Percentiles rank a stretch among this genome's conserved stretches.
Conservation (phyloP, 768 basidiomycete genomes). For the Cyclocybe cylindracea region DNA sequence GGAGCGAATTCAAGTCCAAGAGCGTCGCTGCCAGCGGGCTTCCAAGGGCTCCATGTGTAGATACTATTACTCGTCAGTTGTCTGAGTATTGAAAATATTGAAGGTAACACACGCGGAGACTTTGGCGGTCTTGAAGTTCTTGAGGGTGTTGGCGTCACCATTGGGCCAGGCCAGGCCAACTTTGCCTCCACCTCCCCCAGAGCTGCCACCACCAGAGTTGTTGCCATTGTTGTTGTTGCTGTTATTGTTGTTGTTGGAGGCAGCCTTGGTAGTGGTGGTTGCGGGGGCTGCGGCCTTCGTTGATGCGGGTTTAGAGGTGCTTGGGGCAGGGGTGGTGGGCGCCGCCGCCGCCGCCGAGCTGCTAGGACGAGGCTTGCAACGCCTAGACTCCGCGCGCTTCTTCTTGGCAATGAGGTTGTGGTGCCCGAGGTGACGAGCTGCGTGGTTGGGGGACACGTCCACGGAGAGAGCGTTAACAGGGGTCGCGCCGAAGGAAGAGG, state of each 20-base stretch:
- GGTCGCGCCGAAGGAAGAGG: slow-evolving; percentile 45
- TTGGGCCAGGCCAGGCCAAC: slow-evolving; percentile 71
- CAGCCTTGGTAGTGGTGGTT: slow-evolving; percentile 13
- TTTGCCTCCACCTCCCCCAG: slow-evolving; percentile 39
- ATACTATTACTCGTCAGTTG: slow-evolving; percentile 29
- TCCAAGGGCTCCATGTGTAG: slow-evolving; percentile 69
- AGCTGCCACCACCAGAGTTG: slow-evolving; percentile 15
- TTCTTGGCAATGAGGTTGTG: slow-evolving; percentile 52
- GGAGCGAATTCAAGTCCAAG: slow-evolving; percentile 58
- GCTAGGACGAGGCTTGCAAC: slow-evolving; percentile 58
- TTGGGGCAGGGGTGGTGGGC: not conserved
- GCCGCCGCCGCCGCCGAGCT: slow-evolving; percentile 12
- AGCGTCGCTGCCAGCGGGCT: slow-evolving; percentile 37
- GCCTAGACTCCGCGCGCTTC: slow-evolving; percentile 48
- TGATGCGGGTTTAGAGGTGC: slow-evolving; percentile 10
- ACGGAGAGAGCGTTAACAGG: slow-evolving; percentile 57
- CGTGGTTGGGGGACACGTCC: slow-evolving; percentile 32
- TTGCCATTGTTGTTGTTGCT: slow-evolving; percentile 4
- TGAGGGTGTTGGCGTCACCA: slow-evolving; percentile 48
- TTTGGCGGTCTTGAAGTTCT: slow-evolving; percentile 47
- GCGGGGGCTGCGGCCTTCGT: slow-evolving; percentile 16
- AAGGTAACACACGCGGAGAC: slow-evolving; percentile 40
- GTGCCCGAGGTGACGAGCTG: slow-evolving; percentile 45
- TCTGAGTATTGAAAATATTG: not conserved
- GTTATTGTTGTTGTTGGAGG: slow-evolving; percentile 17